These are phyloP conservation scores for Sambucus nigra DNA, from an alignment of 129 eudicot genomes.

Conservation along the genomic window DNA sequence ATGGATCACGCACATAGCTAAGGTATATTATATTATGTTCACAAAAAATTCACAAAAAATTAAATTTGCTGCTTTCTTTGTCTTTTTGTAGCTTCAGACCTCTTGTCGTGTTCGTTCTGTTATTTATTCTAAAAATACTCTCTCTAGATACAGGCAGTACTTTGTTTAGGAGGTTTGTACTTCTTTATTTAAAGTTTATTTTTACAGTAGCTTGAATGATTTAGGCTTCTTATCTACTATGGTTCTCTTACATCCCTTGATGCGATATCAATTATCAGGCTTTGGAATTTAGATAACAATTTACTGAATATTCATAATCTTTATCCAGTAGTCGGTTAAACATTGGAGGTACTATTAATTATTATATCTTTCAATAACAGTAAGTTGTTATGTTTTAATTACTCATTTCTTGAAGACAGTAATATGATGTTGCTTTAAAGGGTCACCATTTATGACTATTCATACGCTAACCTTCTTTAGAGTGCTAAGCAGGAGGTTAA, in stretches of 20 bases:
- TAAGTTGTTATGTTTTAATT: conserved; percentile 26
- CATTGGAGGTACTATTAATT: conserved; percentile 25
- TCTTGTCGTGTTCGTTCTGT: conserved; percentile 23
- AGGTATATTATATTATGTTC: too few relatives aligned
- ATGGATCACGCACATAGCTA: too few relatives aligned
- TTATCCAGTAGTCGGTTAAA: conserved; percentile 21
- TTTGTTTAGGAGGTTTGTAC: too few relatives aligned
- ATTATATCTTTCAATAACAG: conserved; percentile 33
- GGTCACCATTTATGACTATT: background rate
- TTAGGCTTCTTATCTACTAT: background rate
- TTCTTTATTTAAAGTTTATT: background rate
- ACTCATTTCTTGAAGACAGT: background rate
- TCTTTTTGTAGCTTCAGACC: conserved; percentile 35
- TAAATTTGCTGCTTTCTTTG: background rate
- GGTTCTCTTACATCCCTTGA: background rate
- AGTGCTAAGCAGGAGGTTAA: conserved; percentile 30
- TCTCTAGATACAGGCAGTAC: conserved; percentile 27
- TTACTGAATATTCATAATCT: conserved; percentile 3
- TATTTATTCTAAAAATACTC: conserved; percentile 21
- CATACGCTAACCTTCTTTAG: conserved; percentile 19
- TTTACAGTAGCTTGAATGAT: background rate
- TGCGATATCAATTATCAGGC: background rate
- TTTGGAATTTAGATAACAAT: background rate
- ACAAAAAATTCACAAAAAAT: too few relatives aligned
- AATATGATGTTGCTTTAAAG: background rate